Evolutionary conservation across 1,284 basidiomycete species (phyloP).

Genomic region (Dichomitus squalens): DNA sequence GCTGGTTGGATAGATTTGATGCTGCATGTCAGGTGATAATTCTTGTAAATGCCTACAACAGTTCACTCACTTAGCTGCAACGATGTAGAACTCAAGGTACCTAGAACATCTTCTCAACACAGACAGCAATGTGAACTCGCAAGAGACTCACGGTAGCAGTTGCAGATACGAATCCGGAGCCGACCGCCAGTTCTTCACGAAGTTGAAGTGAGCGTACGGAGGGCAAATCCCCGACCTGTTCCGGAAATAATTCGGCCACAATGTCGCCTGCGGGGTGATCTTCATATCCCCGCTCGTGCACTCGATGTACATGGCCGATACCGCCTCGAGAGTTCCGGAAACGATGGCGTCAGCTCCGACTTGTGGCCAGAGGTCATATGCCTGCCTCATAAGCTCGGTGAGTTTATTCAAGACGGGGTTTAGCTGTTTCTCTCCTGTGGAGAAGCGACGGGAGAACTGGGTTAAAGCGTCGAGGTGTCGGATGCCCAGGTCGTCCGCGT

Average conservation of each 20-base stretch:
- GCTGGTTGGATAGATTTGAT: neutral
- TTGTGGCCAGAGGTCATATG: conserved; percentile 12
- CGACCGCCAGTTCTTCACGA: conserved; percentile 15
- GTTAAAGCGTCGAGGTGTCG: neutral
- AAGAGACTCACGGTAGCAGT: conserved; percentile 16
- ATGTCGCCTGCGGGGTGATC: conserved; percentile 12
- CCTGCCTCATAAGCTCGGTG: conserved; percentile 1
- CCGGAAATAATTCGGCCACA: conserved; percentile 18
- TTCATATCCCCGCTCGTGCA: conserved; percentile 11
- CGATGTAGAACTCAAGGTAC: conserved; percentile 20
- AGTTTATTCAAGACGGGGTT: conserved; percentile 9
- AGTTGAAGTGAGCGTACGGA: conserved; percentile 21
- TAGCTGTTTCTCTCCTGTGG: neutral
- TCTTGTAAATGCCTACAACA: too few relatives aligned
- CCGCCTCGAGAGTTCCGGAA: conserved; percentile 15
- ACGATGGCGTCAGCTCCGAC: conserved; percentile 20
- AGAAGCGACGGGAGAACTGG: conserved; percentile 13
- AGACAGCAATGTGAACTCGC: neutral
- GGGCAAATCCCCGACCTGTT: conserved; percentile 15
- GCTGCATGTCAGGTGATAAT: too few relatives aligned
- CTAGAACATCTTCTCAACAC: neutral
- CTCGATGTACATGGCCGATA: conserved; percentile 20
- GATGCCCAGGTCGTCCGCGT: conserved; percentile 7
- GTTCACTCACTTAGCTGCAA: conserved; percentile 13
- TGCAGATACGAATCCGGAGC: conserved; percentile 19